Base-by-base conservation (phyloP, 495 filamentous ascomycete species). In the Peziza echinospora region DNA sequence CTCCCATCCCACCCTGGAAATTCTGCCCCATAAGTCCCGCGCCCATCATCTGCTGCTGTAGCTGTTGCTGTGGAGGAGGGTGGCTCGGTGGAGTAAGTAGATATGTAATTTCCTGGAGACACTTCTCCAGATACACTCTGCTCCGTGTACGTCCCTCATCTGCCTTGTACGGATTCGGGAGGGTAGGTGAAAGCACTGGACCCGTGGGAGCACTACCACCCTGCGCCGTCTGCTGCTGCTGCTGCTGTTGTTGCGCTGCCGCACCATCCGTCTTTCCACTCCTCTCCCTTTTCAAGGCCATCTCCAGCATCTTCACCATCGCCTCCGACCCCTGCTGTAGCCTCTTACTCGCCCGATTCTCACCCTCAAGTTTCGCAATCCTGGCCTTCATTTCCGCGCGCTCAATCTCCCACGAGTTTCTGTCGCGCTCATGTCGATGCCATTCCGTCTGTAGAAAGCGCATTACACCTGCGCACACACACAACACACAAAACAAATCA, bases 351-450 rank as follows among this genome's bases (percentile, higher is more conserved):
- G 82, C 82, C 43, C 86, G 70, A 19, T 78, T 71, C 44, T 91
- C 83, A 47, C 89, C 89, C 60, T 97, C 89, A 51, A 94, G 70
- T 57, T 80, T 77, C n/a, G 86, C 89, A 64, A 97, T 94, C 61
- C 87, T 77, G 51, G 82, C 84, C 65, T 93, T 96, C 89, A 97
- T 97, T 68, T 96, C 89, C 49, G 91, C 89, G 58, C 83, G 77
- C 65, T 97, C 89, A 60, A 97, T 97, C 58, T 96, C 89, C 89
- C 89, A 99, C 19, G 83, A 80, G 63, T 99, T 99, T 55, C 91
- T 79, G 56, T 93, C 91, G 64, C 89, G 82, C 62, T 99, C 89
- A 58, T 96, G 87, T 52, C 83, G 78, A 63, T 99, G 91, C 89
- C 89, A 96, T 73, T 99, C 89, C 26, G 86, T 87, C 67, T 96